Evolutionary conservation across 2,329 filamentous ascomycete genomes (phyloP), one percentile per base, ranked within the genome.

Genomic region (Beauveria australis): DNA sequence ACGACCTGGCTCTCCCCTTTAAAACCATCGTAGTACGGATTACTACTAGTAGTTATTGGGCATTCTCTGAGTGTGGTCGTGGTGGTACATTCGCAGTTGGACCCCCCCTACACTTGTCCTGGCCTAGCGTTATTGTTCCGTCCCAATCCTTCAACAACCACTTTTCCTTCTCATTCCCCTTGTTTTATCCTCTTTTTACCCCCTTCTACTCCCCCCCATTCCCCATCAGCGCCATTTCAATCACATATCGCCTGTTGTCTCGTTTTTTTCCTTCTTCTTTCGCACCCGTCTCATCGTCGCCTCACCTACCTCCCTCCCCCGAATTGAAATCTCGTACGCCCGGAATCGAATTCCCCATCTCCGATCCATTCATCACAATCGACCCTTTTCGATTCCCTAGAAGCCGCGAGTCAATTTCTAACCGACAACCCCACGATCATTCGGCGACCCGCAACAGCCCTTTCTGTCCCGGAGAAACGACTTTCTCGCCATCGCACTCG

Each of bases 61-160:
- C 33, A 37, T 37, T 37, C 33, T 37, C 14, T 37, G 14, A 5
- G 33, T 16, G 33, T 37, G 12, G 33, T 37, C 33, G 33, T 37
- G 12, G 33, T 37, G 33, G 33, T 37, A 37, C 14, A 37, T 37
- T 37, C 12, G 14, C 33, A 37, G 14, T 6, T 14, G 33, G 33
- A 37, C 5, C 33, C 33, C 33, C 33, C 33, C 12, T 37, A 37
- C 33, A 37, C 33, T 37, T 37, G 33, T 37, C 33, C 14, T 18
- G 18, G 14, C 16, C 22, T 43, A 43, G 28, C 33, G 33, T 16
- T 49, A 53, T 19, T 52, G 19, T 51, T 33, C 63, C 40, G 43
- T 59, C 61, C 59, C 60, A 56, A 56, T 56, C 53, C 53, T 56
- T 56, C 53, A 30, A 56, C 53, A 30, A 56, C 43, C 54, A 57